Percentiles rank a stretch among this genome's conserved stretches.
Conservation (phyloP, 192 early-diverging fungal genomes). For the Coemansia sp. region DNA sequence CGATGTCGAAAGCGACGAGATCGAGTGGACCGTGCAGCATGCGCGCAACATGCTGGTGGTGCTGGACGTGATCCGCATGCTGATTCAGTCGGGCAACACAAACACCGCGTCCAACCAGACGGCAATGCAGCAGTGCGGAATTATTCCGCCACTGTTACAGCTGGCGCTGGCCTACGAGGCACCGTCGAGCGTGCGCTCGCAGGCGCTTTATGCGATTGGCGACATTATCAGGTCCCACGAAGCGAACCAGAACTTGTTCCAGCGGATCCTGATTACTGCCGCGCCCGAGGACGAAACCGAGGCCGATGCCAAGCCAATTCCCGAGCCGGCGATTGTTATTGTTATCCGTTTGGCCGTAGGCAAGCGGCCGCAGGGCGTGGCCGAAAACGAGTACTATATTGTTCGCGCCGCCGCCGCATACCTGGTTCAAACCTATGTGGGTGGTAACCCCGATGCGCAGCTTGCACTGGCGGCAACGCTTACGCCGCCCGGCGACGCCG, state of each 20-base stretch:
- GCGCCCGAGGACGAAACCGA: conserved; percentile 34
- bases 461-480: conserved; percentile 82
- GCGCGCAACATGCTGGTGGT: conserved; percentile 82
- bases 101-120: conserved; percentile 88
- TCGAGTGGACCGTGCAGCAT: conserved; percentile 80
- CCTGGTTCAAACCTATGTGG: conserved; percentile 72
- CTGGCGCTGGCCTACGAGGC: conserved; percentile 70
- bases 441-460: conserved; percentile 84
- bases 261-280: conserved; percentile 64
- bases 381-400: conserved; percentile 57
- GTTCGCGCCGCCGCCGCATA: conserved; percentile 82
- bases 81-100: conserved; percentile 82
- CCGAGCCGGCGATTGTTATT: conserved; percentile 76
- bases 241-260: conserved; percentile 73
- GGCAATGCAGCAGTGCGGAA: conserved; percentile 78
- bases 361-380: conserved; percentile 43
- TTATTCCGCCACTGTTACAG: conserved; percentile 76
- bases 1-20: conserved; percentile 28
- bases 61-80: conserved; percentile 82
- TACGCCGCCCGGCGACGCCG: conserved; percentile 55
- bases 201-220: conserved; percentile 81
- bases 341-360: conserved; percentile 75
- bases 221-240: conserved; percentile 75
- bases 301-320: conserved; percentile 44
- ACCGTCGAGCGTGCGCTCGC: conserved; percentile 70